Evolutionary conservation across 345 rosid genomes (phyloP).

Genomic region (Microthlaspi erraticum): DNA sequence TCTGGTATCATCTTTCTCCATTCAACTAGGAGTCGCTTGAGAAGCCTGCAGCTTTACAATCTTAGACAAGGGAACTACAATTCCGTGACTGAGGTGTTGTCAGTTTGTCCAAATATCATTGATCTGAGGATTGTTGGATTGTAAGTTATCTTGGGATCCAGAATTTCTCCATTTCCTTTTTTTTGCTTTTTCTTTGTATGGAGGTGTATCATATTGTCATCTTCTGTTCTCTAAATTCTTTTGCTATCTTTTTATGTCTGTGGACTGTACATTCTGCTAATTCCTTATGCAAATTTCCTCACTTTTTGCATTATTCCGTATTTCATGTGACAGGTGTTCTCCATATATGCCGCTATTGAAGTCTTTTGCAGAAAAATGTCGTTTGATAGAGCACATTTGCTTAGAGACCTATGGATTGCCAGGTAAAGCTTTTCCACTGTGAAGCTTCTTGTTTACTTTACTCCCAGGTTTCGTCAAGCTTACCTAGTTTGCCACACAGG

Average conservation of each 20-base stretch:
- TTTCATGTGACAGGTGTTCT: conserved; percentile 49
- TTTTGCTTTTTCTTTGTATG: not conserved
- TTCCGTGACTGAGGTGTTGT: conserved; percentile 61
- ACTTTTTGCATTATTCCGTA: conserved; percentile 3
- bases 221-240: conserved; percentile 6
- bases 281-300: not conserved
- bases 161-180: conserved; percentile 14
- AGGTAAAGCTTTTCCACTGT: conserved; percentile 49
- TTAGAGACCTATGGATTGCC: conserved; percentile 66
- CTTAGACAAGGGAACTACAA: conserved; percentile 63
- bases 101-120: conserved; percentile 65
- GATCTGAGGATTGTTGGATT: conserved; percentile 85
- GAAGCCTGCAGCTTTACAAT: conserved; percentile 73
- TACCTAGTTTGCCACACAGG: conserved; percentile 27
- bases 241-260: not conserved
- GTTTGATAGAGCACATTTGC: conserved; percentile 70
- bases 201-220: not conserved
- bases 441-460: conserved; percentile 30
- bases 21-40: conserved; percentile 58
- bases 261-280: not conserved
- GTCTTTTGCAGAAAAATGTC: conserved; percentile 65
- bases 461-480: conserved; percentile 34
- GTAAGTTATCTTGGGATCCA: conserved; percentile 54
- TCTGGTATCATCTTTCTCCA: conserved; percentile 26
- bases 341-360: conserved; percentile 63